Base-by-base conservation (phyloP, 768 basidiomycete genomes). In the Hygrophorus pudorinus region DNA sequence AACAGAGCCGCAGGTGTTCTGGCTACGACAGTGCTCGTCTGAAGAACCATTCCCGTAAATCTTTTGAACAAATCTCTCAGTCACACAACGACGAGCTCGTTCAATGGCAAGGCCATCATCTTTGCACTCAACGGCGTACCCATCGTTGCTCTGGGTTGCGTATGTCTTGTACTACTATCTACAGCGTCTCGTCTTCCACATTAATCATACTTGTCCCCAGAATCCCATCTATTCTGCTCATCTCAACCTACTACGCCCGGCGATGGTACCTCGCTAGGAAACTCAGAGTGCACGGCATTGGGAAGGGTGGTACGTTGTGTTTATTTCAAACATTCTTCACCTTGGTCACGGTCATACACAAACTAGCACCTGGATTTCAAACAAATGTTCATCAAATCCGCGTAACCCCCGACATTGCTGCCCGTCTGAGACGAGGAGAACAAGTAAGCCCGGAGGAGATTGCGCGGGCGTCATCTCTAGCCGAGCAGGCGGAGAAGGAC, bases 31-130 rank as follows among this genome's bases (percentile, higher is more conserved):
- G 73, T 75, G 47, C 56, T 62, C 10, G 66, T 53, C 46, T 67
- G 63, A 21, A 72, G 55, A 31, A 53, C 50, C 48, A 59, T 57
- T 39, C 35, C 8, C 4, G 24, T n/a, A n/a, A n/a, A n/a, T n/a
- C n/a, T n/a, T 8, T 7, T 7, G 6, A 16, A 14, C 35, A 14
- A 16, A 16, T 37, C 14, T 8, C 37, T 14, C 14, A 38, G 17
- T 12, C 37, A 38, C 11, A 18, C 21, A 14, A 4, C 37, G 16
- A 12, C 37, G 8, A 21, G 18, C 16, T 14, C 33, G 33, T 17
- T 16, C 16, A 38, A 38, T 17, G 37, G 37, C 21, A 60, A 94
- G 92, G 10, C 89, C 76, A 8, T 92, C 90, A 45, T 93, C 83
- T 48, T 39, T 39, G 7, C 20, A 10, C 39, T 21, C 38, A 21